A percentile compares a stretch with the other conserved stretches of the same genome.
These are phyloP conservation scores for Globisporangium nagaii DNA, from an alignment of 352 stramenopile genomes.

Conservation along the genomic window DNA sequence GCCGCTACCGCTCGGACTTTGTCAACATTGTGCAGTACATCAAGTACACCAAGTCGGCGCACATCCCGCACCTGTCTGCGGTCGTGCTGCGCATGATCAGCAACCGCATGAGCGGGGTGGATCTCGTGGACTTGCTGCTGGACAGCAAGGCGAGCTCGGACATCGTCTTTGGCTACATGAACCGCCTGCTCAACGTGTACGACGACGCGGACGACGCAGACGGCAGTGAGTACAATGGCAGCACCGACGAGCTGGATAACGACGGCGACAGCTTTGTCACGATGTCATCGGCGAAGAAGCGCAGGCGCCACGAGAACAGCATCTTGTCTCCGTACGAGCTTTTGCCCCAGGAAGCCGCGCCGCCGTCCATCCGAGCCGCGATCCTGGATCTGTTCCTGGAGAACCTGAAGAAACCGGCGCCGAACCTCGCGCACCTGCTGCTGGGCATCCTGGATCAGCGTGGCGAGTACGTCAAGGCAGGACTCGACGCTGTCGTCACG, in stretches of 20 bases:
- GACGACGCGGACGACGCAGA: slow-evolving; percentile 30
- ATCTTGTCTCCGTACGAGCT: slow-evolving; percentile 43
- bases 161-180: slow-evolving; percentile 76
- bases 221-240: slow-evolving; percentile 10
- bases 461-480: slow-evolving; percentile 39
- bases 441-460: slow-evolving; percentile 49
- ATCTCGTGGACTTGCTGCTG: slow-evolving; percentile 63
- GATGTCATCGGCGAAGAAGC: slow-evolving; percentile 34
- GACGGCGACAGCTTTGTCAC: slow-evolving; percentile 23
- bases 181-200: slow-evolving; percentile 67
- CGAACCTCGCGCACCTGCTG: slow-evolving; percentile 71
- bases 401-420: slow-evolving; percentile 68
- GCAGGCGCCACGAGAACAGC: slow-evolving; percentile 34
- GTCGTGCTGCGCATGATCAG: slow-evolving; percentile 70
- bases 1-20: slow-evolving; percentile 62
- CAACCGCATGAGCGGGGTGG: slow-evolving; percentile 44
- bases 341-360: slow-evolving; percentile 30
- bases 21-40: slow-evolving; percentile 83
- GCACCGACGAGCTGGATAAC: slow-evolving; percentile 10
- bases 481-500: slow-evolving; percentile 61
- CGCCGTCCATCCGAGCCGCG: slow-evolving; percentile 49
- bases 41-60: slow-evolving; percentile 71
- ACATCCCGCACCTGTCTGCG: slow-evolving; percentile 66
- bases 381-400: slow-evolving; percentile 76
- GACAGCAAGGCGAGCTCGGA: slow-evolving; percentile 61